Evolutionary conservation across 2,329 filamentous ascomycete species (phyloP).

Genomic region (Cucurbitaria berberidis): DNA sequence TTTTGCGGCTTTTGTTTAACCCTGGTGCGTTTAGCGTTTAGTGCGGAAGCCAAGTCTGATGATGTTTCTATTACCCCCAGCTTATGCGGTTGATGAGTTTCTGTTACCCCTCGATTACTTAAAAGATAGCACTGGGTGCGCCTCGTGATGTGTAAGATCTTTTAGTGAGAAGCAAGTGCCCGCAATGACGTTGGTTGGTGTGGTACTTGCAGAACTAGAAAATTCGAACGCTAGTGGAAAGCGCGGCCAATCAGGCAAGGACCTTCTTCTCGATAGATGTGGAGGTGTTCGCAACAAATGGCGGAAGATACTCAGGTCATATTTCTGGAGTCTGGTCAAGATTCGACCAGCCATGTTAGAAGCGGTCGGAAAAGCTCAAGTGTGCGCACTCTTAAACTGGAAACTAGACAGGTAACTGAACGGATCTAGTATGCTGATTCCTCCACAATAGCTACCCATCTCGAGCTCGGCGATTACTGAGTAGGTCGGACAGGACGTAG

Average conservation of each 20-base stretch:
- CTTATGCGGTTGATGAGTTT: slow-evolving; percentile 22
- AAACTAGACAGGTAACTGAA: neutral
- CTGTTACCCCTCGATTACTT: slow-evolving; percentile 41
- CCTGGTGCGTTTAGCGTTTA: slow-evolving; percentile 9
- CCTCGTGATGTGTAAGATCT: slow-evolving; percentile 31
- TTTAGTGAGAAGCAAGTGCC: slow-evolving; percentile 15
- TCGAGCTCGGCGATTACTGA: too few relatives aligned
- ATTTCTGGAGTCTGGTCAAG: neutral
- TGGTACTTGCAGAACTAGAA: slow-evolving; percentile 19
- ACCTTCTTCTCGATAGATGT: neutral
- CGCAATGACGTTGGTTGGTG: slow-evolving; percentile 24
- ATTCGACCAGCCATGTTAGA: too few relatives aligned
- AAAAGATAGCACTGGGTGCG: slow-evolving; percentile 19
- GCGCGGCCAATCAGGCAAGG: slow-evolving; percentile 15
- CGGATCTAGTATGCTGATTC: neutral
- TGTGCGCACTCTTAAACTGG: neutral
- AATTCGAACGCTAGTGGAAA: slow-evolving; percentile 22
- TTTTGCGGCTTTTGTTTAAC: slow-evolving; percentile 21
- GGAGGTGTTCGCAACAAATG: neutral
- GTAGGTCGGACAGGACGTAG: slow-evolving; percentile 26
- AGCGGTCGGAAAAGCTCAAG: neutral
- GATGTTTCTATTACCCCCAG: slow-evolving; percentile 23
- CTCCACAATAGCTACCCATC: neutral
- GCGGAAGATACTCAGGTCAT: neutral
- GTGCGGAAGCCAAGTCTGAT: slow-evolving; percentile 15